Conservation (phyloP, 2,329 filamentous ascomycete genomes). For the Fusarium pseudograminearum region DNA sequence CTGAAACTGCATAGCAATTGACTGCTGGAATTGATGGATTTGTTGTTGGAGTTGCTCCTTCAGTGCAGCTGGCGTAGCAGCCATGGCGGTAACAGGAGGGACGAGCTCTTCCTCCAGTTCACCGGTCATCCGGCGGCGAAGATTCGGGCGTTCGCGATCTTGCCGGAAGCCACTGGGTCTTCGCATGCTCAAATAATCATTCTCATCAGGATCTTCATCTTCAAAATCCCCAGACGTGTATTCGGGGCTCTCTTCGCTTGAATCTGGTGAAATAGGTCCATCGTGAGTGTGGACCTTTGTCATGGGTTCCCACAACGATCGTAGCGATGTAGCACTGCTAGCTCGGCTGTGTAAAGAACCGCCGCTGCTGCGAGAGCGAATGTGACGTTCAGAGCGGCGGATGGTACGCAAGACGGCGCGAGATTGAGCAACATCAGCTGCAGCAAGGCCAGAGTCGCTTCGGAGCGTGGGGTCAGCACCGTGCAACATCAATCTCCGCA, state of each 20-base stretch:
- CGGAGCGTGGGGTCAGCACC: constrained; percentile 78
- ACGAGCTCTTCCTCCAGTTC: constrained; percentile 53
- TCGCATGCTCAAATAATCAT: constrained; percentile 54
- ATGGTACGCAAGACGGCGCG: constrained; percentile 73
- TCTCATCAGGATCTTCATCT: constrained; percentile 56
- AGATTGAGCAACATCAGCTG: constrained; percentile 77
- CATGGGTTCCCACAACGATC: constrained; percentile 73
- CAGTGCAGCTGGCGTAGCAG: constrained; percentile 76
- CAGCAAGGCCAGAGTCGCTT: constrained; percentile 76
- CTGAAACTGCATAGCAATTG: constrained; percentile 73
- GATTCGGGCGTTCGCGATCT: constrained; percentile 51
- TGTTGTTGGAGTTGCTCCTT: constrained; percentile 80
- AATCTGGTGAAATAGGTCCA: constrained; percentile 56
- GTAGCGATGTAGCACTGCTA: constrained; percentile 75
- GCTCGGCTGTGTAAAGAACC: constrained; percentile 69
- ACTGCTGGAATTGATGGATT: constrained; percentile 81
- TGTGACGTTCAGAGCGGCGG: constrained; percentile 70
- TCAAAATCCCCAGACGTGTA: constrained; percentile 61
- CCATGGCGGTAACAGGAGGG: constrained; percentile 70
- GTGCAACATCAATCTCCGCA: constrained; percentile 77
- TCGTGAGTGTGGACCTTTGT: constrained; percentile 51
- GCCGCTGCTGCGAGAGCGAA: constrained; percentile 77
- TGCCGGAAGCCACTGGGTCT: constrained; percentile 47
- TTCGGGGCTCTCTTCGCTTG: constrained; percentile 58
- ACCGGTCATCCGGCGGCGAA: constrained; percentile 56